Percentiles rank a stretch among this genome's conserved stretches.
Evolutionary conservation across 805 yeast genomes (phyloP).

Genomic region (Ogataea trehaloabstinens): DNA sequence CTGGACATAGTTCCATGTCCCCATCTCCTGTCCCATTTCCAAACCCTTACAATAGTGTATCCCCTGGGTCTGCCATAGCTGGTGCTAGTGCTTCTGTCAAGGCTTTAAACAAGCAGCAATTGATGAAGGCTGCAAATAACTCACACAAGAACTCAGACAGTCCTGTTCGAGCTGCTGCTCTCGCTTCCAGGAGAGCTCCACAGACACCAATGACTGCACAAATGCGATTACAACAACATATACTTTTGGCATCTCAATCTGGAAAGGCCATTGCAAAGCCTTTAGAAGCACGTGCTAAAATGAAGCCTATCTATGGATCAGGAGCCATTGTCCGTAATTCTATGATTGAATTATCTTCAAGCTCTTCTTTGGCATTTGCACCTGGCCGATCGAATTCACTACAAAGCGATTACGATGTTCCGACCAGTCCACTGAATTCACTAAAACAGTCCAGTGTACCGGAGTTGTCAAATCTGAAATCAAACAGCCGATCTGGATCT

Average conservation of each 20-base stretch:
- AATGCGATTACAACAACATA: slow-evolving; percentile 36
- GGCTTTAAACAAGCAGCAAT: slow-evolving; percentile 6
- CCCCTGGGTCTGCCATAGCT: slow-evolving; percentile 18
- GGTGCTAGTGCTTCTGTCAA: slow-evolving; percentile 28
- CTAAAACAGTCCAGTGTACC: slow-evolving; percentile 23
- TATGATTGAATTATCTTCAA: slow-evolving; percentile 5
- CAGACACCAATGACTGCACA: slow-evolving; percentile 30
- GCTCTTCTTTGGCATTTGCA: slow-evolving; percentile 2
- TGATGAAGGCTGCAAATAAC: not conserved
- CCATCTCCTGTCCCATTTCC: slow-evolving; percentile 14
- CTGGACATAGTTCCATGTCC: slow-evolving; percentile 1
- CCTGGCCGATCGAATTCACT: slow-evolving; percentile 24
- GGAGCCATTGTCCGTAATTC: not conserved
- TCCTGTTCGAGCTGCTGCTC: slow-evolving; percentile 22
- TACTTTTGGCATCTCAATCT: slow-evolving; percentile 28
- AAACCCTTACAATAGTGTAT: slow-evolving; percentile 8
- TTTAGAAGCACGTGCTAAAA: slow-evolving; percentile 23
- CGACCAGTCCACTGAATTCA: slow-evolving; percentile 32
- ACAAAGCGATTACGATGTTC: slow-evolving; percentile 20
- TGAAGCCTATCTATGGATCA: slow-evolving; percentile 16
- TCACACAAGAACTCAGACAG: not conserved
- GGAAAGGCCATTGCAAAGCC: slow-evolving; percentile 31
- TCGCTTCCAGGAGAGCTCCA: slow-evolving; percentile 16
- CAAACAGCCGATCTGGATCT: slow-evolving; percentile 30
- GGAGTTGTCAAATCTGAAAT: slow-evolving; percentile 12